These are phyloP conservation scores for Cryptococcus sp. DNA, from an alignment of 1,284 basidiomycete genomes.

Conservation along the genomic window DNA sequence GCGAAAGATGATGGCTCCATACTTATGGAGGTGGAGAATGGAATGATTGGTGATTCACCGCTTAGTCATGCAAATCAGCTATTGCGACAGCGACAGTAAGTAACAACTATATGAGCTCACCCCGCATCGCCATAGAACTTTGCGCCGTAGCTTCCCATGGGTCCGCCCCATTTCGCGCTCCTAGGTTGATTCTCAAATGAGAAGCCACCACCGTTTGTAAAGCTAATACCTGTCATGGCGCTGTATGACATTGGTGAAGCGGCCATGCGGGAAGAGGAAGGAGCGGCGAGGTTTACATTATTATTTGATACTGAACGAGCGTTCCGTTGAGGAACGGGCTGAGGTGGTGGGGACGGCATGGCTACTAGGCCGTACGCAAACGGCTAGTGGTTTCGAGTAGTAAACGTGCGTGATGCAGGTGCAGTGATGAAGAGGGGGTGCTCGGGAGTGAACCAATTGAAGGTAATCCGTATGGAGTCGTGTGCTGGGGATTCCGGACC, in stretches of 20 bases:
- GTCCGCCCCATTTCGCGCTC: slow-evolving; percentile 20
- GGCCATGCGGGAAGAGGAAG: slow-evolving; percentile 23
- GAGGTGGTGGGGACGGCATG: slow-evolving; percentile 32
- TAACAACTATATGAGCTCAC: slow-evolving; percentile 28
- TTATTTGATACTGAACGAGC: slow-evolving; percentile 8
- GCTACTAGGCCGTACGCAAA: not conserved
- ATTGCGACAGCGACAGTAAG: slow-evolving; percentile 1
- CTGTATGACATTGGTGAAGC: slow-evolving; percentile 48
- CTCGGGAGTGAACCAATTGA: no score
- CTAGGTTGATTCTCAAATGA: slow-evolving; percentile 34
- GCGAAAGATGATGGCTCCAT: slow-evolving; percentile 47
- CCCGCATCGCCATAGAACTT: slow-evolving; percentile 44
- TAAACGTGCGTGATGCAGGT: no score
- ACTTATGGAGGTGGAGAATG: slow-evolving; percentile 45
- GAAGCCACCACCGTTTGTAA: slow-evolving; percentile 43
- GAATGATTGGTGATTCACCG: slow-evolving; percentile 38
- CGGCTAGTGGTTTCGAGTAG: no score
- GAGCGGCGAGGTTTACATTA: slow-evolving; percentile 9
- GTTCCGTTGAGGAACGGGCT: slow-evolving; percentile 22
- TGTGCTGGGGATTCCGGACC: no score
- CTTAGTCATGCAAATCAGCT: slow-evolving; percentile 16
- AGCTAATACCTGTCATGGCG: slow-evolving; percentile 49
- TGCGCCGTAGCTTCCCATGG: slow-evolving; percentile 42
- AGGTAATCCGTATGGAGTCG: not conserved
- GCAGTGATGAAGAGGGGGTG: no score